A percentile compares a stretch with the other conserved stretches of the same genome.
phyloP scores from a whole-genome alignment of 495 filamentous ascomycete species.

The Lineolata rhizophorae region DNA sequence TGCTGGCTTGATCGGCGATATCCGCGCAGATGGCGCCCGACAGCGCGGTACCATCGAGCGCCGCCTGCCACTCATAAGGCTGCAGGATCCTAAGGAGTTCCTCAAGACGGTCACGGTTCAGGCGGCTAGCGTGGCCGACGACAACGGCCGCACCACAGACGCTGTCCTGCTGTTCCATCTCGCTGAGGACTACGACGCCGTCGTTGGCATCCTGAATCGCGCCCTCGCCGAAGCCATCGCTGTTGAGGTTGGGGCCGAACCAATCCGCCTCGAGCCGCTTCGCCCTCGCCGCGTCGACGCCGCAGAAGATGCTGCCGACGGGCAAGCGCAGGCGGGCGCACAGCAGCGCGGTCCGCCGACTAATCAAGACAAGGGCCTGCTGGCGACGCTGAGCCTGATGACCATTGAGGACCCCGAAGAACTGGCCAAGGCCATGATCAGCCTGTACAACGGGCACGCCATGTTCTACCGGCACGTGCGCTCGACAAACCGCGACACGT shows the following conservation, averaged over 20 bases:
- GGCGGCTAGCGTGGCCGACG: constrained; percentile 77
- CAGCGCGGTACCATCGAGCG: constrained; percentile 76
- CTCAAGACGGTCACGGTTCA: constrained; percentile 69
- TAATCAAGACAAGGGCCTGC: constrained; percentile 13
- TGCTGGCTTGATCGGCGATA: constrained; percentile 79
- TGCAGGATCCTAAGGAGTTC: constrained; percentile 61
- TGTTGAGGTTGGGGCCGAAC: constrained; percentile 56
- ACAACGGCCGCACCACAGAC: constrained; percentile 78
- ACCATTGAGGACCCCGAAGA: constrained; percentile 67
- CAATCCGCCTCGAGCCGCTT: constrained; percentile 52
- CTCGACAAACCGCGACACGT: constrained; percentile 42
- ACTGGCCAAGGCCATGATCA: constrained; percentile 58
- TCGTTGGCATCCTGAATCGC: constrained; percentile 70
- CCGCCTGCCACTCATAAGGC: constrained; percentile 61
- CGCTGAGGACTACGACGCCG: constrained; percentile 81
- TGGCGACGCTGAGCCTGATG: constrained; percentile 56
- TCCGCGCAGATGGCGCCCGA: constrained; percentile 56
- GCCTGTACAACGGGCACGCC: constrained; percentile 52
- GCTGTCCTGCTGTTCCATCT: constrained; percentile 88
- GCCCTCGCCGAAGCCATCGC: constrained; percentile 74
- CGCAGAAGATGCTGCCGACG: constrained; percentile 4
- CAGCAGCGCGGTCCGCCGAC: constrained; percentile 7
- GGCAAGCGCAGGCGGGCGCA: constrained; percentile 9
- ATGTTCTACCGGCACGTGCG: constrained; percentile 51
- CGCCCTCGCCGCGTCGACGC: constrained; percentile 30